Base-by-base conservation (phyloP, 2,329 filamentous ascomycete species). In the Diaporthe sp. region DNA sequence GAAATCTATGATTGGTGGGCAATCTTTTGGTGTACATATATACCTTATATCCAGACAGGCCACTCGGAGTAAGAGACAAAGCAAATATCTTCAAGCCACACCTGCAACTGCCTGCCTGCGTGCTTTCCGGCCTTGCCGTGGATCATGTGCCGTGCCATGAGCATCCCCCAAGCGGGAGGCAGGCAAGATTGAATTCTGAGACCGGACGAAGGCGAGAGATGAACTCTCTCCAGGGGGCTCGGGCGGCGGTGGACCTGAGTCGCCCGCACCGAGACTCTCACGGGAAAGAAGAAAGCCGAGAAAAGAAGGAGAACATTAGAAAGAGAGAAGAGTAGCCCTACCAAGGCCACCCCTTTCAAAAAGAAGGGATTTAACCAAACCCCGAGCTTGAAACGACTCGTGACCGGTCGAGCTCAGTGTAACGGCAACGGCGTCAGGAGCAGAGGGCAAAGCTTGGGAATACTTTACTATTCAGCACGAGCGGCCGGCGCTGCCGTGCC, bases 171-270 rank as follows among this genome's bases (percentile, higher is more conserved):
- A 34, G 4, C 3, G 25, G n/a, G 31, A 51, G 63, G 63, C 63
- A 53, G 44, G 63, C 42, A 68, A 68, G 63, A 68, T 49, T 63
- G 63, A 15, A 37, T 68, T 53, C 47, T 68, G 44, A 53, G 63
- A 68, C 63, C 63, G 31, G 47, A 68, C 28, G 63, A 53, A 0
- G 47, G 44, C 31, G 47, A 68, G 47, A 37, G 63, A 68, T 68
- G 47, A 68, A 53, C 63, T 53, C 47, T 68, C 42, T 8, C 57
- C 31, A 15, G 22, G 57, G 34, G 4, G 57, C 57, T 61, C 34
- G 57, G 34, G 57, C 57, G 22, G 57, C 34, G 34, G 57, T 37
- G 57, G 22, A 17, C 57, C 34, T 61, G 25, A 65, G 5, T 63
- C 60, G 60, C 60, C 25, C 39, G 37, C 60, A 17, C 60, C 39